Evolutionary conservation across 371 early-diverging fungal genomes (phyloP), one percentile per base, ranked within the genome.

Genomic region (Blastocladiella emersonii): DNA sequence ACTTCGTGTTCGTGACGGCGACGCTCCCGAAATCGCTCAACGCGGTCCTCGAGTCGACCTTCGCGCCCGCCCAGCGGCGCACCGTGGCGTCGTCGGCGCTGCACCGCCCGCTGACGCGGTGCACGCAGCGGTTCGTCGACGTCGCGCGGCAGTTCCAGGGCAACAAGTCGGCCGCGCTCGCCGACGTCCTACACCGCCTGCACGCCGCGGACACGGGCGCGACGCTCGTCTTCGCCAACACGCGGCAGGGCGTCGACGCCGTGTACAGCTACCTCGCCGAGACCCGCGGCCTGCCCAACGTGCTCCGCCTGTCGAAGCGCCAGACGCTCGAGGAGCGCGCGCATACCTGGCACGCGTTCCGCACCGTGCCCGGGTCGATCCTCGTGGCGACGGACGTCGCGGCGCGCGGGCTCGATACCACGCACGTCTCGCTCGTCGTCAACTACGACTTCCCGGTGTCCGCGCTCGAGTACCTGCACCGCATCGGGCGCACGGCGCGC

Each of bases 401-500:
- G 0, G 44, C 62, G 13, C 34, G 62, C 13, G 62, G 62, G 34
- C 34, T 62, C 15, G 56, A 62, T n/a, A 61, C 57, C 25, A 35
- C 59, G 17, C 8, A 45, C 21, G 37, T 45, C 34, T 13, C 12
- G n/a, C 34, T 55, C 2, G 55, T 62, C n/a, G 57, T 62, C 7
- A 55, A 55, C 10, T 62, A 19, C 12, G 62, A 62, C 30, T 62
- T 62, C 41, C 62, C 62, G 34, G 10, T 1, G 13, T 30, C 62
- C 15, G 55, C 41, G 36, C 8, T 62, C 30, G 62, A 62, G 27
- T 62, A 53, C 30, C 17, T 62, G 45, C 62, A 62, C 21, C 62
- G 62, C 17, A 62, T 62, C n/a, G 62, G 62, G 8, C 62, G 62
- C 3, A 62, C 62, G 2, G 62, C 62, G 3, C 23, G 62, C 0